These are phyloP conservation scores for Quercus tomentella DNA, from an alignment of 331 rosid species.

Conservation along the genomic window DNA sequence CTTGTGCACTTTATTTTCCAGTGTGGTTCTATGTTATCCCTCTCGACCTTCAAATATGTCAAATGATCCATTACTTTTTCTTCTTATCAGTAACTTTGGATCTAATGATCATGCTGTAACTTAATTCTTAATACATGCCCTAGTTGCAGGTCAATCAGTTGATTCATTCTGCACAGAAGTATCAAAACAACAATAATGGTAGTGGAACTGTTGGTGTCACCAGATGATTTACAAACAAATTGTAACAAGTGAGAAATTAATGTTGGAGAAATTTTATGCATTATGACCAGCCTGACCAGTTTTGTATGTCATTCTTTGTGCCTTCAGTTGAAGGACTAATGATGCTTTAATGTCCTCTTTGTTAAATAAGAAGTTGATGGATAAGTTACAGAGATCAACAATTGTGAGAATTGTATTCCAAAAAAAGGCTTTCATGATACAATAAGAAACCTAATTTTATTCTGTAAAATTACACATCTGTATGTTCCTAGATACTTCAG, in stretches of 20 bases:
- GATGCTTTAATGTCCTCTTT: background rate
- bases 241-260: constrained; percentile 18
- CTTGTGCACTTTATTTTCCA: background rate
- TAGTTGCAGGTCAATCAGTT: constrained; percentile 14
- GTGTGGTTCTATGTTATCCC: background rate
- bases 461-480: too few species aligned
- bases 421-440: background rate
- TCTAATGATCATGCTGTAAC: background rate
- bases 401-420: background rate
- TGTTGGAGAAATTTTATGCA: background rate
- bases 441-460: background rate
- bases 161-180: constrained; percentile 5
- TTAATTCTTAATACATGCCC: constrained; percentile 1
- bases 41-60: background rate
- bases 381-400: background rate
- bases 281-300: background rate
- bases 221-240: constrained; percentile 7
- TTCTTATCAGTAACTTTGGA: background rate
- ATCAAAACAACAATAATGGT: constrained; percentile 6
- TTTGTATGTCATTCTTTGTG: background rate
- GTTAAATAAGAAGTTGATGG: background rate
- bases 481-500: background rate
- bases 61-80: background rate
- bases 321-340: background rate
- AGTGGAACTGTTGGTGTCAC: constrained; percentile 7